phyloP scores from a whole-genome alignment of 306 rosid species.

The Trifolium fragiferum region DNA sequence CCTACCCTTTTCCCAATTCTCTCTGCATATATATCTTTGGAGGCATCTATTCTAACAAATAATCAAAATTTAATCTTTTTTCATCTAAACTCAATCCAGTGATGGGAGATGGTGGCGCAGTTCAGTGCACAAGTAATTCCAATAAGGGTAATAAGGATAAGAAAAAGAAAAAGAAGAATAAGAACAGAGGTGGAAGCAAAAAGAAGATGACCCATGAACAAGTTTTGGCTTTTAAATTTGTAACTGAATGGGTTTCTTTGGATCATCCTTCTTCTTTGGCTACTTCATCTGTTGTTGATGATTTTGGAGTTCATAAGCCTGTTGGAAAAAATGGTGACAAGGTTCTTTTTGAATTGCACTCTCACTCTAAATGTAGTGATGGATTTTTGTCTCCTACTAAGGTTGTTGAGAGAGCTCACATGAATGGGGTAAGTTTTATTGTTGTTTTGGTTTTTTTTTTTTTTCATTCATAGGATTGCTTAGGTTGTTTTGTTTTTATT shows the following conservation, averaged over 20 bases:
- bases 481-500: not conserved
- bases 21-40: not conserved
- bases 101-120: constrained; percentile 58
- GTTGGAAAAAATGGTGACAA: constrained; percentile 70
- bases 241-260: constrained; percentile 82
- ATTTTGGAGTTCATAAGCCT: constrained; percentile 79
- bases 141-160: constrained; percentile 50
- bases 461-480: not conserved
- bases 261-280: constrained; percentile 51
- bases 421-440: constrained; percentile 71
- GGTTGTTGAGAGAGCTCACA: constrained; percentile 84
- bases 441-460: constrained; percentile 1
- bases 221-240: constrained; percentile 69
- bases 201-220: constrained; percentile 91
- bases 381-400: constrained; percentile 93
- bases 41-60: not conserved
- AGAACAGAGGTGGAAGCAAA: constrained; percentile 76
- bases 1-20: not conserved
- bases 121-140: constrained; percentile 45
- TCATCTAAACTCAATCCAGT: constrained; percentile 36
- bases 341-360: constrained; percentile 82
- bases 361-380: constrained; percentile 93
- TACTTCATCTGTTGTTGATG: constrained; percentile 63
- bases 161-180: constrained; percentile 73
- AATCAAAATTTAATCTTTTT: constrained; percentile 21